phyloP scores from a whole-genome alignment of 805 yeast species.

The Ogataea pignaliae region DNA sequence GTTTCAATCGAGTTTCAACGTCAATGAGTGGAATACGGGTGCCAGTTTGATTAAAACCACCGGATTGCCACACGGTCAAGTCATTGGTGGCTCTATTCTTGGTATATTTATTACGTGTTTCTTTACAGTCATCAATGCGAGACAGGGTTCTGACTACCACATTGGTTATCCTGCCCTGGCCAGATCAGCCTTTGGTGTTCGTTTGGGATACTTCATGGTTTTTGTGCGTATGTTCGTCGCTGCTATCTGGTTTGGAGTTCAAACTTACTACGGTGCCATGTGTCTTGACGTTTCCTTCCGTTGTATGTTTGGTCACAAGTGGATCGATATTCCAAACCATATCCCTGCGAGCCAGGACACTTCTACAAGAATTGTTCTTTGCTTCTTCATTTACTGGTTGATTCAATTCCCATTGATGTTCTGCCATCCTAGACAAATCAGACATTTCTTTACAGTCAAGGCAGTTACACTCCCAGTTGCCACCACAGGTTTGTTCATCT shows the following conservation, averaged over 20 bases:
- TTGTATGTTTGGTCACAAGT: constrained; percentile 18
- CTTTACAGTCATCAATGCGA: constrained; percentile 15
- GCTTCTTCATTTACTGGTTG: constrained; percentile 19
- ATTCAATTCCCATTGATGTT: constrained; percentile 18
- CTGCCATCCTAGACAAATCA: constrained; percentile 15
- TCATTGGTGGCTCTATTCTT: constrained; percentile 14
- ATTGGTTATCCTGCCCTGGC: constrained; percentile 36
- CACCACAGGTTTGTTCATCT: constrained; percentile 17
- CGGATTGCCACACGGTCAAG: constrained; percentile 17
- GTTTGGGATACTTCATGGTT: constrained; percentile 31
- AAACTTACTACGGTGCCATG: constrained; percentile 34
- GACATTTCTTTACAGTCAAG: constrained; percentile 17
- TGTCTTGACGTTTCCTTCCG: constrained; percentile 29
- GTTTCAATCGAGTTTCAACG: constrained; percentile 24
- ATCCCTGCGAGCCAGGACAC: constrained; percentile 16
- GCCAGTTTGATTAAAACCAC: constrained; percentile 22
- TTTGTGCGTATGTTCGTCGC: constrained; percentile 34
- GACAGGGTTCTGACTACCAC: constrained; percentile 25
- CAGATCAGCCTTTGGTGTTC: constrained; percentile 34
- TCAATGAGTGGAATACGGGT: constrained; percentile 29
- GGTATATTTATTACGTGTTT: constrained; percentile 11
- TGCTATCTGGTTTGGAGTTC: constrained; percentile 37
- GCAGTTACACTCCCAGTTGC: constrained; percentile 18
- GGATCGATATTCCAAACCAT: constrained; percentile 15
- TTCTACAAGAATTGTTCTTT: constrained; percentile 14